phyloP scores from a whole-genome alignment of 257 asterid genomes.

The Przewalskia tangutica region DNA sequence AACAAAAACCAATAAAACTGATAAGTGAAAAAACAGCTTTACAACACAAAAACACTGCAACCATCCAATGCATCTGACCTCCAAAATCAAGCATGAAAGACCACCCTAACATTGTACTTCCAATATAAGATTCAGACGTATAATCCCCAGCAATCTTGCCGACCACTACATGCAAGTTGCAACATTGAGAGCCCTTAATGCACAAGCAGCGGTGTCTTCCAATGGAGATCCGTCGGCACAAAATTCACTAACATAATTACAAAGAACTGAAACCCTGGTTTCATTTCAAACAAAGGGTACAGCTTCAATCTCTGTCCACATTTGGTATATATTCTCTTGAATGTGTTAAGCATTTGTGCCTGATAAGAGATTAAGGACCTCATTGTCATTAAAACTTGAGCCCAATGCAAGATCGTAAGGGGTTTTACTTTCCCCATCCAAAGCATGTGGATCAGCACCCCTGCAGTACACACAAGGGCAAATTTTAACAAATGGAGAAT shows the following conservation, averaged over 20 bases:
- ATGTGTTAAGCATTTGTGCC: constrained; percentile 31
- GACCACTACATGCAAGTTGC: neutral
- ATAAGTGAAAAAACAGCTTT: neutral
- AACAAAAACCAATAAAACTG: neutral
- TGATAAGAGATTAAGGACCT: constrained; percentile 55
- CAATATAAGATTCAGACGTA: neutral
- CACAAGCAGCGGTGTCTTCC: constrained; percentile 5
- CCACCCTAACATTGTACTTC: neutral
- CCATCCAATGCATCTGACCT: neutral
- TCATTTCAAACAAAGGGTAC: constrained; percentile 9
- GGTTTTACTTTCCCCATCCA: constrained; percentile 54
- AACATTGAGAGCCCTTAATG: constrained; percentile 2
- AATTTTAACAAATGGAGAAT: neutral
- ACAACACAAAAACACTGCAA: constrained; percentile 2
- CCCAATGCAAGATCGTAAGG: constrained; percentile 51
- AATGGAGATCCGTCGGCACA: constrained; percentile 9
- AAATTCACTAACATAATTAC: constrained; percentile 34
- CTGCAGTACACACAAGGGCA: constrained; percentile 27
- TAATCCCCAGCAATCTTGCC: neutral
- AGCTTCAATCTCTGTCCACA: neutral
- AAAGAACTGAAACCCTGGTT: constrained; percentile 21
- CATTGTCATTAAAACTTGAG: constrained; percentile 52
- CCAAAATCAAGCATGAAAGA: neutral
- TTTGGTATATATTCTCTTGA: neutral
- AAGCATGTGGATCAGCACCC: constrained; percentile 79